Evolutionary conservation across 495 filamentous ascomycete genomes (phyloP).

Genomic region (Penicillium maclennaniae): DNA sequence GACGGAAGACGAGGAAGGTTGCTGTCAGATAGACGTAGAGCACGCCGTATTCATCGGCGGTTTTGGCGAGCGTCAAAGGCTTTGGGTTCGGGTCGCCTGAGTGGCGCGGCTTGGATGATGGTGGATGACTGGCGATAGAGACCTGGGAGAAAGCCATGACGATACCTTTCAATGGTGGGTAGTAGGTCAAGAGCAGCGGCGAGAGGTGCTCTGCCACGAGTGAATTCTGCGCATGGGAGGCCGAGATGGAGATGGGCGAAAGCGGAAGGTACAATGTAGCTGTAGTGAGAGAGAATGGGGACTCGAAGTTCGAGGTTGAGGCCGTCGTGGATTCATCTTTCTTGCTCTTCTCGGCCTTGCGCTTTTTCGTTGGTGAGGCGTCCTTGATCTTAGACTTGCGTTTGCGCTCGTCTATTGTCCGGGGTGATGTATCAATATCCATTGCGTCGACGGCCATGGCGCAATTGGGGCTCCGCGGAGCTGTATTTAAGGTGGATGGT

Average conservation of each 20-base stretch:
- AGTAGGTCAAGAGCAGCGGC: slow-evolving; percentile 71
- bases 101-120: slow-evolving; percentile 21
- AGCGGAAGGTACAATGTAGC: slow-evolving; percentile 68
- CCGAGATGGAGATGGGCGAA: slow-evolving; percentile 63
- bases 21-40: slow-evolving; percentile 69
- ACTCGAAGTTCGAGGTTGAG: slow-evolving; percentile 20
- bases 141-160: slow-evolving; percentile 67
- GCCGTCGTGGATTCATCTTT: slow-evolving; percentile 20
- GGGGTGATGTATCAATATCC: slow-evolving; percentile 36
- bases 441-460: slow-evolving; percentile 43
- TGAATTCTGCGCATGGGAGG: slow-evolving; percentile 58
- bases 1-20: slow-evolving; percentile 67
- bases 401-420: slow-evolving; percentile 35
- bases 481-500: slow-evolving; percentile 10
- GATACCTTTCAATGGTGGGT: slow-evolving; percentile 64
- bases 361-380: slow-evolving; percentile 48
- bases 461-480: slow-evolving; percentile 25
- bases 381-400: slow-evolving; percentile 52
- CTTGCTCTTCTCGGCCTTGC: slow-evolving; percentile 33
- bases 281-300: slow-evolving; percentile 59
- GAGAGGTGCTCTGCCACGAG: slow-evolving; percentile 72
- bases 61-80: slow-evolving; percentile 48
- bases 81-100: slow-evolving; percentile 33
- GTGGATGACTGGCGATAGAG: slow-evolving; percentile 40
- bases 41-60: slow-evolving; percentile 64